Conservation (phyloP, 169 alveolate genomes). For the Eimeria praecox region DNA sequence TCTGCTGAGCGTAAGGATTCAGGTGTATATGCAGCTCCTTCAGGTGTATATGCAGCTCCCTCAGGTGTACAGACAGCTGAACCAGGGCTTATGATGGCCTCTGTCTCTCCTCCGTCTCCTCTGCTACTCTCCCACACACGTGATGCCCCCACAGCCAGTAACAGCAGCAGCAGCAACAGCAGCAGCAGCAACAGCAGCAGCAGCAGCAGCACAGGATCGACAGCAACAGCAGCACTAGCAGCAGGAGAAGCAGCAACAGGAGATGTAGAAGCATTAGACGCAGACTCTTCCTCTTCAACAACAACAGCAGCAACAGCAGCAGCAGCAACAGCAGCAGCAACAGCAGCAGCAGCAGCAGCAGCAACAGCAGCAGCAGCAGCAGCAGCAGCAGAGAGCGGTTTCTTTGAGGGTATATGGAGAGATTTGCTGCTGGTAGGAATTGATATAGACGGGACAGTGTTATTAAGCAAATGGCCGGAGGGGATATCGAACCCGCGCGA, state of each 20-base stretch:
- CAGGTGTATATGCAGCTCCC: background rate
- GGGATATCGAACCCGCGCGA: background rate
- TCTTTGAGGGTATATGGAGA: background rate
- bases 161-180: slow-evolving; percentile 50
- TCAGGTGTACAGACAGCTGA: background rate
- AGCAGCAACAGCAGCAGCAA: background rate
- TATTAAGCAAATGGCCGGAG: background rate
- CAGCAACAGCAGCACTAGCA: slow-evolving; percentile 24
- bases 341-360: background rate
- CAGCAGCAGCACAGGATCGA: background rate
- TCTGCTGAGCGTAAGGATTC: too few relatives aligned
- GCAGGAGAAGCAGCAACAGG: background rate
- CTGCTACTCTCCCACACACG: background rate
- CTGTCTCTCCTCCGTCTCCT: background rate
- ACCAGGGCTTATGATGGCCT: background rate
- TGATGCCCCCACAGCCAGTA: background rate
- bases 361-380: background rate
- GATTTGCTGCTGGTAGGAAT: background rate
- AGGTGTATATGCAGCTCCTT: background rate
- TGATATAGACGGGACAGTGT: slow-evolving; percentile 10
- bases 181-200: slow-evolving; percentile 45
- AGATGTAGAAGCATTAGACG: background rate
- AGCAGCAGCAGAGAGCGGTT: background rate
- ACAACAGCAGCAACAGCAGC: background rate
- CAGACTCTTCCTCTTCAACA: background rate